phyloP scores from a whole-genome alignment of 306 rosid species.

The Quercus engelmannii region DNA sequence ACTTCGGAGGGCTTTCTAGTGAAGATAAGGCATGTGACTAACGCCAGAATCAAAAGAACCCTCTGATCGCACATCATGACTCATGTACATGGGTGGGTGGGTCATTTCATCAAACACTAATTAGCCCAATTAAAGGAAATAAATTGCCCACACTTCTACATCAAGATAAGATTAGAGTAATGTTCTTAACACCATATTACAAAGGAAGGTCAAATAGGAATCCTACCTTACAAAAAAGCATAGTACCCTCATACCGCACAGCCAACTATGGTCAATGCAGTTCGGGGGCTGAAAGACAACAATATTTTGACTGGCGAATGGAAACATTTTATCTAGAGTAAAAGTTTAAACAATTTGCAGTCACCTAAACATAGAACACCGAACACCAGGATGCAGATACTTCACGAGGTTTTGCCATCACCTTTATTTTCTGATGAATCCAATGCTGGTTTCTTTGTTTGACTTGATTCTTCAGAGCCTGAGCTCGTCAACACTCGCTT shows the following conservation, averaged over 20 bases:
- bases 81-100: background rate
- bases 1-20: background rate
- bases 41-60: background rate
- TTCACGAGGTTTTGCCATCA: constrained; percentile 46
- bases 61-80: background rate
- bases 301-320: background rate
- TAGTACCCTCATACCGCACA: background rate
- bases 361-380: constrained; percentile 16
- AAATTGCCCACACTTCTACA: background rate
- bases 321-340: background rate
- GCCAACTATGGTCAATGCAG: background rate
- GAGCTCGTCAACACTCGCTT: constrained; percentile 60
- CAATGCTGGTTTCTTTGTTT: constrained; percentile 55
- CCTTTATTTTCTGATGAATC: constrained; percentile 58
- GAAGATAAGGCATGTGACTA: background rate
- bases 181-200: background rate
- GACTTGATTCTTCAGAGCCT: constrained; percentile 42
- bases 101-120: background rate
- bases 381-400: constrained; percentile 13
- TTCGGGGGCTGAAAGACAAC: background rate
- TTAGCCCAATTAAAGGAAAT: background rate
- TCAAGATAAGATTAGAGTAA: background rate
- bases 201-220: background rate
- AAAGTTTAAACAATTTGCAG: background rate
- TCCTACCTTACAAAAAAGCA: background rate